Evolutionary conservation across 2,329 filamentous ascomycete species (phyloP).

Genomic region (Pseudogymnoascus sp.): DNA sequence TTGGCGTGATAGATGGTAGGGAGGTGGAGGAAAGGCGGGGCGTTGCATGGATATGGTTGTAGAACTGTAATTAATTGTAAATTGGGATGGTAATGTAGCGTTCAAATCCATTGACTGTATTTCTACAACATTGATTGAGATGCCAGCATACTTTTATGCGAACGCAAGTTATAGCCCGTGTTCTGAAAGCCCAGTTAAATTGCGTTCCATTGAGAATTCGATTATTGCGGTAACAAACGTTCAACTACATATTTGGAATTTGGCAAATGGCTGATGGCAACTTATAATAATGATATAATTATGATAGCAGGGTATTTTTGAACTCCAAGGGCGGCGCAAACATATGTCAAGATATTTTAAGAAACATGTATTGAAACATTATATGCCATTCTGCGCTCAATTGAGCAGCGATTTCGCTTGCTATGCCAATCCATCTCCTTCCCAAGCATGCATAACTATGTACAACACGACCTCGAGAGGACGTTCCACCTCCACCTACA

Average conservation of each 20-base stretch:
- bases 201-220: not conserved
- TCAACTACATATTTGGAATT: not conserved
- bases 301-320: not conserved
- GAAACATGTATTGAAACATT: not conserved
- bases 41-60: not conserved
- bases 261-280: not conserved
- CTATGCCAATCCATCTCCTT: constrained; percentile 8
- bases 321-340: not conserved
- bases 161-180: not conserved
- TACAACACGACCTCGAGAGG: not conserved
- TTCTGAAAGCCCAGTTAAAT: not conserved
- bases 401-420: constrained; percentile 5
- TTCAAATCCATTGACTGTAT: constrained; percentile 2
- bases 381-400: constrained; percentile 4
- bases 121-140: not conserved
- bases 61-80: not conserved
- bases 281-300: too few relatives aligned
- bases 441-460: constrained; percentile 10
- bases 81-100: constrained; percentile 3
- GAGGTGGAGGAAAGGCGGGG: constrained; percentile 8
- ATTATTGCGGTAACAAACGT: not conserved
- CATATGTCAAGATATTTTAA: not conserved
- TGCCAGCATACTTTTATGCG: not conserved
- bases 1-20: constrained; percentile 15
- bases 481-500: not conserved